These are phyloP conservation scores for Termitomyces sp. DNA, from an alignment of 768 basidiomycete genomes.

Conservation along the genomic window DNA sequence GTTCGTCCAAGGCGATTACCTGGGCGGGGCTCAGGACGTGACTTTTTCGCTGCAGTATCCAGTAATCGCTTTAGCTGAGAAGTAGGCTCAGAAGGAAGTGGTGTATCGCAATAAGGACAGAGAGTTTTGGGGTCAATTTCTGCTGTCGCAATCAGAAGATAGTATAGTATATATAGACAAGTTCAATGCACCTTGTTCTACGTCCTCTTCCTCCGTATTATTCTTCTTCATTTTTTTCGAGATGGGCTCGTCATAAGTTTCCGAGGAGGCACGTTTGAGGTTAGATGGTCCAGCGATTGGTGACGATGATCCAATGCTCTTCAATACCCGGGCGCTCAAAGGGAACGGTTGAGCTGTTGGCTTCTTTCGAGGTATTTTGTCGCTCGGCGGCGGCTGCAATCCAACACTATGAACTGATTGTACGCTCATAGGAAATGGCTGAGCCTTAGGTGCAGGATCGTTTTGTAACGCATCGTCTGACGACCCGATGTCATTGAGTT, in stretches of 20 bases:
- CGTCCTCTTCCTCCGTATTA: neutral
- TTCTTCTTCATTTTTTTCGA: conserved; percentile 28
- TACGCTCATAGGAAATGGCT: conserved; percentile 48
- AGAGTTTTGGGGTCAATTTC: conserved; percentile 57
- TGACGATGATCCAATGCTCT: conserved; percentile 24
- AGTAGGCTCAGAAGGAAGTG: conserved; percentile 58
- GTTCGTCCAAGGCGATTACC: conserved; percentile 61
- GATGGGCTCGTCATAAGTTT: conserved; percentile 21
- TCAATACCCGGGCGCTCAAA: conserved; percentile 41
- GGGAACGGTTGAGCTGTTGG: conserved; percentile 34
- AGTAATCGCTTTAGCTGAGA: conserved; percentile 53
- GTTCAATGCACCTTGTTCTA: conserved; percentile 37
- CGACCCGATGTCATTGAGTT: conserved; percentile 31
- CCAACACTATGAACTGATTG: conserved; percentile 34
- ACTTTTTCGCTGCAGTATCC: conserved; percentile 43
- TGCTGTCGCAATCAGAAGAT: conserved; percentile 20
- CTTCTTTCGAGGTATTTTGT: neutral
- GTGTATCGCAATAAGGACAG: conserved; percentile 80
- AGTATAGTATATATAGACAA: neutral
- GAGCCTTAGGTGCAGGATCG: conserved; percentile 5
- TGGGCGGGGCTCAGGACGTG: conserved; percentile 57
- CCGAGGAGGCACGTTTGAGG: conserved; percentile 23
- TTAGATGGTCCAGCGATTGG: conserved; percentile 8
- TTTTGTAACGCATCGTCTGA: neutral
- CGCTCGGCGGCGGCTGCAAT: conserved; percentile 1